Evolutionary conservation across 1,139 yeast genomes (phyloP).

Genomic region (Magnusiomyces tetraspermus): DNA sequence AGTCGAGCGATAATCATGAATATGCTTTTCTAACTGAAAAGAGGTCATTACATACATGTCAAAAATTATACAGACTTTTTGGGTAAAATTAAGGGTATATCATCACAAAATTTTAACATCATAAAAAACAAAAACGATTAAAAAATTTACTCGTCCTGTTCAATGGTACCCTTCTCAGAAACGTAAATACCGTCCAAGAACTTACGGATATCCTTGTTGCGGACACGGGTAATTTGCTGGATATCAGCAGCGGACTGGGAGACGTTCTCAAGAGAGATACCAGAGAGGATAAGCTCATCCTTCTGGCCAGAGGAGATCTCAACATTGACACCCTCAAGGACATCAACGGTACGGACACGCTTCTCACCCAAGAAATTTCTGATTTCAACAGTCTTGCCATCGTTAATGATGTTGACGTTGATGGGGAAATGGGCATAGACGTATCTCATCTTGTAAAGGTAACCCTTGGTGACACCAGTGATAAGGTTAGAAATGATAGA

Average conservation of each 20-base stretch:
- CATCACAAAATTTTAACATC: conserved; percentile 1
- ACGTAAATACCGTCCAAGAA: conserved; percentile 99
- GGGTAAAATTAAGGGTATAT: not conserved
- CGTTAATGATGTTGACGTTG: conserved; percentile 86
- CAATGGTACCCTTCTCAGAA: conserved; percentile 89
- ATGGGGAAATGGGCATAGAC: conserved; percentile 99
- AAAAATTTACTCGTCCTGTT: conserved; percentile 44
- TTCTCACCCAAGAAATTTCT: conserved; percentile 99
- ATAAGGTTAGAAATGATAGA: conserved; percentile 88
- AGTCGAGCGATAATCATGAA: conserved; percentile 13
- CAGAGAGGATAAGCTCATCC: conserved; percentile 87
- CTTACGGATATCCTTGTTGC: conserved; percentile 99
- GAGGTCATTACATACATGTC: conserved; percentile 5
- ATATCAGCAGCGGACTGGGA: conserved; percentile 98
- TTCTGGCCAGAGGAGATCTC: conserved; percentile 77
- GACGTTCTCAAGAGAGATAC: conserved; percentile 97
- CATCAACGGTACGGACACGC: conserved; percentile 79
- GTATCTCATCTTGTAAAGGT: conserved; percentile 99
- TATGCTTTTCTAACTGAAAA: conserved; percentile 1
- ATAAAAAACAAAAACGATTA: not conserved
- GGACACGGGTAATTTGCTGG: conserved; percentile 97
- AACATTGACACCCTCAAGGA: conserved; percentile 87
- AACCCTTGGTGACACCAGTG: conserved; percentile 99
- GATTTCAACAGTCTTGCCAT: conserved; percentile 76
- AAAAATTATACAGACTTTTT: conserved; percentile 1